Evolutionary conservation across 2,329 filamentous ascomycete genomes (phyloP), one percentile per base, ranked within the genome.

Genomic region (Neofusicoccum sp.): DNA sequence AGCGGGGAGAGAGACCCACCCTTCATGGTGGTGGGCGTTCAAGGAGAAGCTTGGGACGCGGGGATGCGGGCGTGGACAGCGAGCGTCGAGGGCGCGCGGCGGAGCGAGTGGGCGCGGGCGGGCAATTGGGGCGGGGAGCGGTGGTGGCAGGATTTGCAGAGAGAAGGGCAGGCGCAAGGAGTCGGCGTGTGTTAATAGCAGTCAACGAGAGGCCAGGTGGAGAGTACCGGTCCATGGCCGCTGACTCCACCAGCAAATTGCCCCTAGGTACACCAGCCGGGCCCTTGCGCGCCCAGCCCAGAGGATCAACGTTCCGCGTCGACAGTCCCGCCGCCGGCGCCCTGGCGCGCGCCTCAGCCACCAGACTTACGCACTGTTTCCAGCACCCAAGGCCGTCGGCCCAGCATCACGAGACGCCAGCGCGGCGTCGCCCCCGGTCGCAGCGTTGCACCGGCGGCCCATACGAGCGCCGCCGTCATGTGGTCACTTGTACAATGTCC

Each of bases 21-120:
- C 51, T 63, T 63, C 61, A 63, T 63, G 26, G 31, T 62, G 54
- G 41, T 14, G 31, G 28, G 58, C 36, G 45, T 53, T 47, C 48
- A 61, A 48, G 58, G 47, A 61, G 48, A 20, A 26, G 58, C 43
- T 26, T 16, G n/a, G 31, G 54, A 38, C 33, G 53, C 40, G 40
- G 54, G 54, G 48, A 40, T 31, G 14, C 38, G 33, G 16, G 16
- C 30, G 16, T n/a, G 5, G 58, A n/a, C 38, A 60, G 44, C 58
- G 58, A 59, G 44, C 57, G 57, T 38, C 43, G 34, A 28, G 30
- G 47, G n/a, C 33, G 44, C 44, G 58, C 45, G n/a, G 30, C 16
- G 30, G 48, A 54, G 45, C 24, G 30, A 54, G 47, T n/a, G 45
- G 36, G 58, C 30, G 45, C 16, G 40, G 20, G 31, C n/a, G 24